phyloP scores from a whole-genome alignment of 192 early-diverging fungal species.

The Umbelopsis isabellina region DNA sequence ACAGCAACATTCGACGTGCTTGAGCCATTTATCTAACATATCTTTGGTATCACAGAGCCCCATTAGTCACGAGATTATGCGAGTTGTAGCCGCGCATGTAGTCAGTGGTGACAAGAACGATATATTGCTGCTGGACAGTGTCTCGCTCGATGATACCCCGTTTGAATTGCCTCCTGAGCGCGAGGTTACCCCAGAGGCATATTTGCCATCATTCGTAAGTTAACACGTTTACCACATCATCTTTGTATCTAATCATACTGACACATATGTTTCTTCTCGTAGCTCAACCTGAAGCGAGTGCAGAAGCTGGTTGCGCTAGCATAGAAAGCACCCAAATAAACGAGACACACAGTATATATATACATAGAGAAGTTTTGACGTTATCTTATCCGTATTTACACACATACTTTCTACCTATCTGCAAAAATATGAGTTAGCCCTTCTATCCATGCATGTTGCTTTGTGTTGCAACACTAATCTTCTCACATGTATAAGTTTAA shows the following conservation, averaged over 20 bases:
- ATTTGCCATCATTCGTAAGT: conserved; percentile 52
- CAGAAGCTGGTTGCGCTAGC: conserved; percentile 22
- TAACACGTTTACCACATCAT: background rate
- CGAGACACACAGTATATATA: background rate
- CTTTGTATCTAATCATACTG: background rate
- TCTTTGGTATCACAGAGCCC: conserved; percentile 52
- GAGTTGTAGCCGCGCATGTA: conserved; percentile 85
- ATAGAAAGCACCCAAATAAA: background rate
- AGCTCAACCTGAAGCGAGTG: conserved; percentile 29
- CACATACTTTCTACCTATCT: too few relatives aligned
- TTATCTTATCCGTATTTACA: too few relatives aligned
- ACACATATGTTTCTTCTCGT: background rate
- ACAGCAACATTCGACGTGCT: background rate
- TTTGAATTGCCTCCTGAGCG: conserved; percentile 59
- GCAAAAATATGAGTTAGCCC: too few relatives aligned
- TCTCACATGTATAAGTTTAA: too few relatives aligned
- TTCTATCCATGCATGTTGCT: too few relatives aligned
- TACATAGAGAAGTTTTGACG: background rate
- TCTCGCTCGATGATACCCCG: conserved; percentile 61
- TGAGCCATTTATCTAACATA: conserved; percentile 8
- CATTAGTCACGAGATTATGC: conserved; percentile 86
- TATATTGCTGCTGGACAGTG: conserved; percentile 85
- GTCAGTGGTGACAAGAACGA: conserved; percentile 89
- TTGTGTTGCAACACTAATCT: too few relatives aligned
- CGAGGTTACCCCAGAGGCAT: conserved; percentile 45